phyloP scores from a whole-genome alignment of 148 eudicot genomes.

The Bassia scoparia region DNA sequence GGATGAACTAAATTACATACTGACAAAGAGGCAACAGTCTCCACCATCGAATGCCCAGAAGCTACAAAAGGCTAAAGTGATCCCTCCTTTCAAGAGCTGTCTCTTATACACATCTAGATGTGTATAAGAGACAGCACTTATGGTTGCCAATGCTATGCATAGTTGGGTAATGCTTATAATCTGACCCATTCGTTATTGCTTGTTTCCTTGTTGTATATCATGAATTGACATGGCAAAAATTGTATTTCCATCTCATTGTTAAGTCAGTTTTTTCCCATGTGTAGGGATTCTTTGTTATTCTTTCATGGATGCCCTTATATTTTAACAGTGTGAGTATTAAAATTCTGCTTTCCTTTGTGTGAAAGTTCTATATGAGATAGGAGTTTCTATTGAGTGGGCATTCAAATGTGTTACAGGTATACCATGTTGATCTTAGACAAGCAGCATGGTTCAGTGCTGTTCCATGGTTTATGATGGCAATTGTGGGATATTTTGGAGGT shows the following conservation, averaged over 20 bases:
- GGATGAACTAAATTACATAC: slow-evolving; percentile 70
- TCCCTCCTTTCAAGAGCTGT: slow-evolving; percentile 74
- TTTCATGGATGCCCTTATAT: slow-evolving; percentile 96
- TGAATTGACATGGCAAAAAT: background rate
- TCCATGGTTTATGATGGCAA: slow-evolving; percentile 95
- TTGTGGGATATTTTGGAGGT: slow-evolving; percentile 83
- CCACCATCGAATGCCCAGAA: slow-evolving; percentile 29
- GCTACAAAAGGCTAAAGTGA: slow-evolving; percentile 36
- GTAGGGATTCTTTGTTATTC: slow-evolving; percentile 93
- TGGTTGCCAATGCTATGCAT: slow-evolving; percentile 92
- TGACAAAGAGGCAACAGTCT: slow-evolving; percentile 32
- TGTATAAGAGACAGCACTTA: too few relatives aligned
- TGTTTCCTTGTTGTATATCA: background rate
- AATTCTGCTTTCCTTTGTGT: background rate
- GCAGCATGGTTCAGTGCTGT: slow-evolving; percentile 99
- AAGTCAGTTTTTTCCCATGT: slow-evolving; percentile 15
- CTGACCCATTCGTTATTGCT: background rate
- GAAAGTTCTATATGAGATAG: background rate
- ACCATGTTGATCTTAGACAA: slow-evolving; percentile 81
- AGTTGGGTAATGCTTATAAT: slow-evolving; percentile 63
- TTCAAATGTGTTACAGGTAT: slow-evolving; percentile 44
- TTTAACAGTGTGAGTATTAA: slow-evolving; percentile 60
- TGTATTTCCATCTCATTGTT: background rate
- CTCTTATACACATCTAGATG: slow-evolving; percentile 74
- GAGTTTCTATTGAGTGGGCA: background rate